These are phyloP conservation scores for Lonicera japonica DNA, from an alignment of 129 eudicot genomes.

Conservation along the genomic window DNA sequence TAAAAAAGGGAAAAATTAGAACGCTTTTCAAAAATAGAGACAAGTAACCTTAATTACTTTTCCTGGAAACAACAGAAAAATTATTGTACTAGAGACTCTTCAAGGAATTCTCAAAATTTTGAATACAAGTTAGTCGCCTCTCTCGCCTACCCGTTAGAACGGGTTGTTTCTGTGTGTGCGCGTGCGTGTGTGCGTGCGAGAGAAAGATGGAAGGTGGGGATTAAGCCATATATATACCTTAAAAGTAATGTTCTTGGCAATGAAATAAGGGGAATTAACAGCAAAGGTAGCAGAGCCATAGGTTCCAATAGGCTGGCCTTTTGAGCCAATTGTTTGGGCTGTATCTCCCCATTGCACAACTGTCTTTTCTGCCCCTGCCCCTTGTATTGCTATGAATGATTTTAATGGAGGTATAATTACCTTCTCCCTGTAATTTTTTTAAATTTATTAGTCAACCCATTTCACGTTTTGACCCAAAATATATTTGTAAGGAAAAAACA, in stretches of 20 bases:
- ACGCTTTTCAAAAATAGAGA: too few species aligned
- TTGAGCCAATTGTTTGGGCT: slow-evolving; percentile 70
- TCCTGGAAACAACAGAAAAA: too few species aligned
- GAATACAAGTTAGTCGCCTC: too few species aligned
- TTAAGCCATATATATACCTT: slow-evolving; percentile 28
- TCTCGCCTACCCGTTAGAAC: too few species aligned
- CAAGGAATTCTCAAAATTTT: too few species aligned
- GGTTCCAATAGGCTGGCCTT: slow-evolving; percentile 72
- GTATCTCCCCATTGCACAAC: slow-evolving; percentile 93
- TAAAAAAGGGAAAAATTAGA: too few species aligned
- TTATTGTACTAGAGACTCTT: too few species aligned
- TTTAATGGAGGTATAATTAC: slow-evolving; percentile 68
- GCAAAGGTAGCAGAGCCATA: slow-evolving; percentile 92
- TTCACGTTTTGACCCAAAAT: too few species aligned
- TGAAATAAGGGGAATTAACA: slow-evolving; percentile 82
- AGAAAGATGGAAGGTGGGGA: slow-evolving; percentile 43
- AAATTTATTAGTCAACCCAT: too few species aligned
- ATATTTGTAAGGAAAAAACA: too few species aligned
- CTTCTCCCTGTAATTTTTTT: slow-evolving; percentile 66
- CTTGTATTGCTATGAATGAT: slow-evolving; percentile 79
- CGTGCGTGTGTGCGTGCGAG: slow-evolving; percentile 19
- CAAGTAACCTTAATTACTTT: too few species aligned
- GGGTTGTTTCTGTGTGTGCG: too few species aligned
- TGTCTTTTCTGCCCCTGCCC: slow-evolving; percentile 85
- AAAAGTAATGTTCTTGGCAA: slow-evolving; percentile 80